Conservation (phyloP, 345 rosid species). For the Toxicodendron radicans region DNA sequence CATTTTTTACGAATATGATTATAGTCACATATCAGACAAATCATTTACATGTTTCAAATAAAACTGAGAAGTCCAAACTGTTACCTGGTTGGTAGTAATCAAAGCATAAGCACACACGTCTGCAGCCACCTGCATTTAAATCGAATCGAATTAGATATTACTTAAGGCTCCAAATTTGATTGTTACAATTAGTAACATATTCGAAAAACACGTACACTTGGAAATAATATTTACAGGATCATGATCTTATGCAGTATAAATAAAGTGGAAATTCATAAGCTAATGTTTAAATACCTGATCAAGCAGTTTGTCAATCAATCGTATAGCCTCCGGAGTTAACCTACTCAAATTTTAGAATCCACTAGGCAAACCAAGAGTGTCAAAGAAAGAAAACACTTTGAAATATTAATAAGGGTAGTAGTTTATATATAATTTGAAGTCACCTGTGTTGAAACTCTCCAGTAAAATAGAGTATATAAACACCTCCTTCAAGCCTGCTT, state of each 20-base stretch:
- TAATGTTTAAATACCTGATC: neutral
- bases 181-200: too few relatives aligned
- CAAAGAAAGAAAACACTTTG: neutral
- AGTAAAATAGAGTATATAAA: neutral
- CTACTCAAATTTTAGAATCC: neutral
- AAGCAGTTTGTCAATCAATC: neutral
- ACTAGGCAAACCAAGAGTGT: neutral
- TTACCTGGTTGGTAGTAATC: conserved; percentile 19
- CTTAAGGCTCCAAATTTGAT: too few relatives aligned
- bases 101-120: conserved; percentile 7
- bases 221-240: too few relatives aligned
- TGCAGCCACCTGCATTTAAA: neutral
- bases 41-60: too few relatives aligned
- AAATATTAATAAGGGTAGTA: neutral
- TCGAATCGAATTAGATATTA: neutral
- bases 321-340: neutral
- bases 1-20: too few relatives aligned
- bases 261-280: too few relatives aligned
- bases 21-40: too few relatives aligned
- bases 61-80: neutral
- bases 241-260: too few relatives aligned
- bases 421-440: neutral
- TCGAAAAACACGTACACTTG: too few relatives aligned
- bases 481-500: neutral
- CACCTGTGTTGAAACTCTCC: neutral